phyloP scores from a whole-genome alignment of 345 rosid species.

The Noccaea bulbosa region DNA sequence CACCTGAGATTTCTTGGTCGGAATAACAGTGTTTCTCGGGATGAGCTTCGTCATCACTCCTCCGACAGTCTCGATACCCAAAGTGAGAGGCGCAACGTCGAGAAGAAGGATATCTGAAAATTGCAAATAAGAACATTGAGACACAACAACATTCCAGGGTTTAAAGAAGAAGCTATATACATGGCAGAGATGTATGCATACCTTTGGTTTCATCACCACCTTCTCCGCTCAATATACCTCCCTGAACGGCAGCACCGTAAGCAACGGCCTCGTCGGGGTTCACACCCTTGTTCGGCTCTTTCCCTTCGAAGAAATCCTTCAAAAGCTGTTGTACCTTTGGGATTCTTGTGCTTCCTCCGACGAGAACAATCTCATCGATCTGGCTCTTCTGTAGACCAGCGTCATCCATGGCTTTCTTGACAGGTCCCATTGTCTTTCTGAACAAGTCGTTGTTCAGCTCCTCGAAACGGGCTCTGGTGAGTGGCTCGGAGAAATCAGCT shows the following conservation, averaged over 20 bases:
- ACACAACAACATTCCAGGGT: not conserved
- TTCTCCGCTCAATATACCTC: constrained; percentile 97
- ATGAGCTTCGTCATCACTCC: constrained; percentile 99
- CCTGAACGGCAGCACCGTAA: constrained; percentile 98
- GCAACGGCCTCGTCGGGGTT: constrained; percentile 99
- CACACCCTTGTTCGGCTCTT: constrained; percentile 99
- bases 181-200: constrained; percentile 26
- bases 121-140: not conserved
- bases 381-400: constrained; percentile 86
- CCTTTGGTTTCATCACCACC: constrained; percentile 99
- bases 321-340: constrained; percentile 99
- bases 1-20: constrained; percentile 98
- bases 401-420: constrained; percentile 99
- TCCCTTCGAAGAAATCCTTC: constrained; percentile 92
- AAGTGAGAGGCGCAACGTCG: constrained; percentile 94
- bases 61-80: constrained; percentile 97
- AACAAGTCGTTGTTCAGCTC: constrained; percentile 96
- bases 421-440: constrained; percentile 99
- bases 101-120: constrained; percentile 87
- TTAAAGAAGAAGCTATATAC: not conserved
- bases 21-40: constrained; percentile 97
- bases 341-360: constrained; percentile 98
- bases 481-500: constrained; percentile 92
- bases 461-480: constrained; percentile 96
- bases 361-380: constrained; percentile 97